A percentile compares a stretch with the other conserved stretches of the same genome.
phyloP scores from a whole-genome alignment of 176 grass and related monocot species.

The Canna indica region DNA sequence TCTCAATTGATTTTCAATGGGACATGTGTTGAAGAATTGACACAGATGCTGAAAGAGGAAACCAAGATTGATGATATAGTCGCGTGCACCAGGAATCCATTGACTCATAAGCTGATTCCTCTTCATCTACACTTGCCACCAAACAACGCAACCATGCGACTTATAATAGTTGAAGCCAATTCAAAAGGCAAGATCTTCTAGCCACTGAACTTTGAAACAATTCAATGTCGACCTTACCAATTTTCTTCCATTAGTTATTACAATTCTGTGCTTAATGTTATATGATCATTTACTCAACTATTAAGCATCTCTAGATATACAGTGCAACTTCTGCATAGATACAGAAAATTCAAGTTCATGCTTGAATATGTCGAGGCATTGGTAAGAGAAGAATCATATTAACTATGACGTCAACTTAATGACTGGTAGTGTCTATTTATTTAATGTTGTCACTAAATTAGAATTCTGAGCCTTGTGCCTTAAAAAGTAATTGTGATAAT shows the following conservation, averaged over 20 bases:
- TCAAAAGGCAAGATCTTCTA: constrained; percentile 34
- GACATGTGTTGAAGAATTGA: constrained; percentile 45
- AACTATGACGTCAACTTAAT: neutral
- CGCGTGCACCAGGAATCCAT: constrained; percentile 41
- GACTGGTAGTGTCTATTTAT: neutral
- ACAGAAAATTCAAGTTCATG: neutral
- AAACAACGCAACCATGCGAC: constrained; percentile 56
- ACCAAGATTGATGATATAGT: constrained; percentile 40
- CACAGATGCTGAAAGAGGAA: constrained; percentile 41
- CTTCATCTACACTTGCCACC: constrained; percentile 61
- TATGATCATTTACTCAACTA: neutral
- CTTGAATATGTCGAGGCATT: neutral
- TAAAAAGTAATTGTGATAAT: neutral
- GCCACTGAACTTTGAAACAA: neutral
- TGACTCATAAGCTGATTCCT: constrained; percentile 47
- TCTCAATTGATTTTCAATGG: constrained; percentile 50
- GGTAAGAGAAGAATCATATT: neutral
- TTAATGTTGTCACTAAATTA: neutral
- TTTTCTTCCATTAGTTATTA: neutral
- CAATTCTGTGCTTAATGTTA: neutral
- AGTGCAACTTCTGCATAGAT: constrained; percentile 1
- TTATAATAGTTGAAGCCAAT: constrained; percentile 39
- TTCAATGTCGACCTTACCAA: neutral
- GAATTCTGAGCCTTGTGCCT: neutral
- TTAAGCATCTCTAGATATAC: neutral